Base-by-base conservation (phyloP, 176 grass and related monocot species). In the Alloteropsis semialata region DNA sequence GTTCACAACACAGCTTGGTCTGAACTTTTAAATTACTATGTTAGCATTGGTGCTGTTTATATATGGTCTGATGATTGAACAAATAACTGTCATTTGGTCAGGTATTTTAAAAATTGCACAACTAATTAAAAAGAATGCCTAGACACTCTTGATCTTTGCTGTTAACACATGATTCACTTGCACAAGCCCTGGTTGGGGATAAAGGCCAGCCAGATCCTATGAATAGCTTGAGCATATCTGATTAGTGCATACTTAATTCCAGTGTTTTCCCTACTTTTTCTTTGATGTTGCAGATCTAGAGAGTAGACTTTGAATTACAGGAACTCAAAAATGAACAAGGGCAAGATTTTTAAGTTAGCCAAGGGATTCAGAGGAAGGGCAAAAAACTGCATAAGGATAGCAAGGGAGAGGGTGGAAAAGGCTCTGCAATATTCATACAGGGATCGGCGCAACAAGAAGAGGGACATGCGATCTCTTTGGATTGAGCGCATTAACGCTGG, bases 391-490 rank as follows among this genome's bases (percentile, higher is more conserved):
- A 94, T 98, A 78, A 77, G 95, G 54, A 95, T 98, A 62, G 90
- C 92, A 46, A 79, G 90, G 71, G 92, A 95, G 86, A 89, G 92
- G 80, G 96, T 98, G 59, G 92, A 98, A 81, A 93, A 98, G 24
- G 92, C 92, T 32, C 74, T 98, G 82, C 90, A 95, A 7, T 95
- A 98, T 74, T 93, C 92, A 0, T 98, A 98, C 87, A 84, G 90
- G 82, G 92, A 98, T 82, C 90, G 96, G 16, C 92, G 87, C 74
- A 98, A 98, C 84, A 98, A 95, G 87, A 93, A 95, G 72, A 79
- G 96, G 37, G 92, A 95, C 86, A 98, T 98, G 95, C 80, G 92
- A 5, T 93, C 95, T 53, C 95, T 95, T 45, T 98, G 96, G 92
- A 98, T 98, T 28, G 96, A 98, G 72, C 86, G 92, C 45, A 95